Conservation (phyloP, 192 early-diverging fungal genomes). For the Backusella macrospora region DNA sequence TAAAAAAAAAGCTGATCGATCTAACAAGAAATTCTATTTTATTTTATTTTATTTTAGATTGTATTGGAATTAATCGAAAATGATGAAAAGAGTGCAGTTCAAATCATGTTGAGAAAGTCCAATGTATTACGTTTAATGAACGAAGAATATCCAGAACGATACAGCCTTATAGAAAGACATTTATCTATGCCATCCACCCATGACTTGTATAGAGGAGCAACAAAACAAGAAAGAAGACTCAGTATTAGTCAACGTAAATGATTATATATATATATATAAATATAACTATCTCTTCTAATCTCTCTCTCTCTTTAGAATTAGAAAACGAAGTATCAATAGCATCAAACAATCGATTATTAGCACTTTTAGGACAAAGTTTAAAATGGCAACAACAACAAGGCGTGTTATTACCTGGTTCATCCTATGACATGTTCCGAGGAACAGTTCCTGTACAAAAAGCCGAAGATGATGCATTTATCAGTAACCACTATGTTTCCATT, state of each 20-base stretch:
- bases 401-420: constrained; percentile 65
- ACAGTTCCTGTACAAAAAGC: constrained; percentile 58
- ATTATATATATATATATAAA: neutral
- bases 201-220: constrained; percentile 66
- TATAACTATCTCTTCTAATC: neutral
- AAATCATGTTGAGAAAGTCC: constrained; percentile 83
- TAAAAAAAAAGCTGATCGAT: neutral
- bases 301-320: constrained; percentile 36
- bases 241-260: constrained; percentile 68
- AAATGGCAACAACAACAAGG: constrained; percentile 90
- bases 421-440: constrained; percentile 84
- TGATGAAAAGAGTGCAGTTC: constrained; percentile 79
- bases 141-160: constrained; percentile 75
- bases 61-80: constrained; percentile 86
- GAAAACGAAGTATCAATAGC: constrained; percentile 71
- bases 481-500: constrained; percentile 74
- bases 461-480: constrained; percentile 76
- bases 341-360: constrained; percentile 76
- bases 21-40: neutral
- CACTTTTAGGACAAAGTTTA: constrained; percentile 83
- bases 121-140: constrained; percentile 85
- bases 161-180: constrained; percentile 80
- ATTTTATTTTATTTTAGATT: constrained; percentile 50
- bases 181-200: constrained; percentile 46
- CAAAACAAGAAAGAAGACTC: constrained; percentile 74